These are phyloP conservation scores for Cyclotella choctawhatcheeana DNA, from an alignment of 108 stramenopile species.

Conservation along the genomic window DNA sequence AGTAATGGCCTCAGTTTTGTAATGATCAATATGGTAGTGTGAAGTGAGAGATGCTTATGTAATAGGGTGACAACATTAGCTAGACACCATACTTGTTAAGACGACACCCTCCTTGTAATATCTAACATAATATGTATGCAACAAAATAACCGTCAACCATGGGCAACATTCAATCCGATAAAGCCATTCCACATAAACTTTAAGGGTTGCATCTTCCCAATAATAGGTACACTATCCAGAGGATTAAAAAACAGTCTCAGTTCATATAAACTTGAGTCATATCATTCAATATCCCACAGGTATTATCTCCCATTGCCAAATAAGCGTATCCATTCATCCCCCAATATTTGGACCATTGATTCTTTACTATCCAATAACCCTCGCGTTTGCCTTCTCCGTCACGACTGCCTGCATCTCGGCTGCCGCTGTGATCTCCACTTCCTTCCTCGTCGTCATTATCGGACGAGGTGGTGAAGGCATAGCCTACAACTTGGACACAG, in stretches of 20 bases:
- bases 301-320: slow-evolving; percentile 89
- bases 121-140: not conserved
- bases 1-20: too few species aligned
- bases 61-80: too few species aligned
- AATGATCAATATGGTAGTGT: too few species aligned
- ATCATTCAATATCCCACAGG: slow-evolving; percentile 90
- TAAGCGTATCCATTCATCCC: slow-evolving; percentile 89
- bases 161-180: not conserved
- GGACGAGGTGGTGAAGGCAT: slow-evolving; percentile 65
- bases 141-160: too few species aligned
- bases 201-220: not conserved
- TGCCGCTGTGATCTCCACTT: slow-evolving; percentile 38
- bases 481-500: slow-evolving; percentile 85
- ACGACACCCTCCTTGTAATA: not conserved
- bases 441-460: slow-evolving; percentile 27
- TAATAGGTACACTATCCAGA: not conserved
- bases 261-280: slow-evolving; percentile 73
- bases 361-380: slow-evolving; percentile 92
- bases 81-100: too few species aligned
- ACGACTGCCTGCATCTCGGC: slow-evolving; percentile 42
- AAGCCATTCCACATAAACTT: slow-evolving; percentile 18
- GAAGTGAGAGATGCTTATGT: too few species aligned
- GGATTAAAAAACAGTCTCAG: not conserved
- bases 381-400: slow-evolving; percentile 47
- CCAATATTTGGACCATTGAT: slow-evolving; percentile 86